A percentile compares a stretch with the other conserved stretches of the same genome.
Evolutionary conservation across 2,329 filamentous ascomycete genomes (phyloP).

Genomic region (Phyllosticta paracitricarpa): DNA sequence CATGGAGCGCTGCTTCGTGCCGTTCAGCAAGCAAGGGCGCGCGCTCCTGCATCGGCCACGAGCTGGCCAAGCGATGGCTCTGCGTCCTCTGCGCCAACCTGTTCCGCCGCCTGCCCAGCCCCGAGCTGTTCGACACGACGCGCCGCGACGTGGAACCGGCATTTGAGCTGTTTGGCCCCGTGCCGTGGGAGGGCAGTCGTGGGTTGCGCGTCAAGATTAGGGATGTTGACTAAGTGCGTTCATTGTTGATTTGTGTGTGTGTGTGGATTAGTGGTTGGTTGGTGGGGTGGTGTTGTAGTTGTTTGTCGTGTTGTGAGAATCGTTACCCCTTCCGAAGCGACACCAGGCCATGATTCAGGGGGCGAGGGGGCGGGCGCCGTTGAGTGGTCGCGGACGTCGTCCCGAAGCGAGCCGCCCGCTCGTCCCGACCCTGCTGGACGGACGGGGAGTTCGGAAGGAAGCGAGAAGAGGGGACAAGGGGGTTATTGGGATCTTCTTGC

Average conservation of each 20-base stretch:
- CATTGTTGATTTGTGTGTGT: too few species aligned
- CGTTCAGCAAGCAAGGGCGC: conserved; percentile 28
- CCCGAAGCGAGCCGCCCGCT: not conserved
- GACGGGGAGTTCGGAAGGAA: not conserved
- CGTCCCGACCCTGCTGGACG: not conserved
- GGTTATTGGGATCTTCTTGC: not conserved
- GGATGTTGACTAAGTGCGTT: not conserved
- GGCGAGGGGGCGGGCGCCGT: not conserved
- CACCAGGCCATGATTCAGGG: not conserved
- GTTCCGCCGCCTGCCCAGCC: conserved; percentile 3
- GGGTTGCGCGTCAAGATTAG: not conserved
- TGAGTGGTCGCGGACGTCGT: not conserved
- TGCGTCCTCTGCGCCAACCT: conserved; percentile 13
- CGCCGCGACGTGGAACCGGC: not conserved
- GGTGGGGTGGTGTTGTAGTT: too few species aligned
- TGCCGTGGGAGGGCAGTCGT: not conserved
- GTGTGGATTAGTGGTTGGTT: too few species aligned
- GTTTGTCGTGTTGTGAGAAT: not conserved
- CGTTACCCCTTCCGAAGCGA: not conserved
- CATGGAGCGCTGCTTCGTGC: conserved; percentile 25
- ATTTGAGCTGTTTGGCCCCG: not conserved
- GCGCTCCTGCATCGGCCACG: conserved; percentile 30
- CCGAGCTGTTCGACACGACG: not conserved
- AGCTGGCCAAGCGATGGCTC: conserved; percentile 18
- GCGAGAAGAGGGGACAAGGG: not conserved